These are phyloP conservation scores for Castanospermum australe DNA, from an alignment of 306 rosid species.

Conservation along the genomic window DNA sequence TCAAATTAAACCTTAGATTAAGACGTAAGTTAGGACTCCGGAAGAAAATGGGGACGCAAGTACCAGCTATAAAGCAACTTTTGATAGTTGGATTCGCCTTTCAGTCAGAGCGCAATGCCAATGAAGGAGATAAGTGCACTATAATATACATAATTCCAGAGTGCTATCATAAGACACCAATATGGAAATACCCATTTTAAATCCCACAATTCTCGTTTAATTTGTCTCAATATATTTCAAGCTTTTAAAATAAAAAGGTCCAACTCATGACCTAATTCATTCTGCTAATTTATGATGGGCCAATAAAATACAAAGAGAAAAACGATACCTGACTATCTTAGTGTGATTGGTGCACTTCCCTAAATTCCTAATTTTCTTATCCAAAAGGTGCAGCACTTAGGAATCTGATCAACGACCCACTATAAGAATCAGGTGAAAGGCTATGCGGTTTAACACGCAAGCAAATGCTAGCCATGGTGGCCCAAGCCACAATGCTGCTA, in stretches of 20 bases:
- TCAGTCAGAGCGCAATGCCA: neutral
- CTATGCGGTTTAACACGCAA: conserved; percentile 30
- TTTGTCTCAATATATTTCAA: neutral
- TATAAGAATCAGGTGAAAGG: no score
- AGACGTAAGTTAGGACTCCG: neutral
- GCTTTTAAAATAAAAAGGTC: no score
- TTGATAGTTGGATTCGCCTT: conserved; percentile 34
- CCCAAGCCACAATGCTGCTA: neutral
- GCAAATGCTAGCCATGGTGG: conserved; percentile 20
- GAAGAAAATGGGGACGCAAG: neutral
- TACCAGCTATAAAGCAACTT: conserved; percentile 18
- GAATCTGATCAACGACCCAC: no score
- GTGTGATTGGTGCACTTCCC: no score
- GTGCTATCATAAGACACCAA: conserved; percentile 5
- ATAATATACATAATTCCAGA: neutral
- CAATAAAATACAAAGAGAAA: no score
- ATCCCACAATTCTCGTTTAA: neutral
- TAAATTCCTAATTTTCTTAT: conserved; percentile 31
- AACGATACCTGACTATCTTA: no score
- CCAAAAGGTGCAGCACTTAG: no score
- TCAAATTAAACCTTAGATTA: neutral
- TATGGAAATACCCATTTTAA: neutral
- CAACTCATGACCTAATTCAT: conserved; percentile 39
- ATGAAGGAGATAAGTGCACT: conserved; percentile 39
- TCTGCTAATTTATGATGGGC: neutral